Evolutionary conservation across 2,329 filamentous ascomycete species (phyloP).

Genomic region (Penicillium polonicum): DNA sequence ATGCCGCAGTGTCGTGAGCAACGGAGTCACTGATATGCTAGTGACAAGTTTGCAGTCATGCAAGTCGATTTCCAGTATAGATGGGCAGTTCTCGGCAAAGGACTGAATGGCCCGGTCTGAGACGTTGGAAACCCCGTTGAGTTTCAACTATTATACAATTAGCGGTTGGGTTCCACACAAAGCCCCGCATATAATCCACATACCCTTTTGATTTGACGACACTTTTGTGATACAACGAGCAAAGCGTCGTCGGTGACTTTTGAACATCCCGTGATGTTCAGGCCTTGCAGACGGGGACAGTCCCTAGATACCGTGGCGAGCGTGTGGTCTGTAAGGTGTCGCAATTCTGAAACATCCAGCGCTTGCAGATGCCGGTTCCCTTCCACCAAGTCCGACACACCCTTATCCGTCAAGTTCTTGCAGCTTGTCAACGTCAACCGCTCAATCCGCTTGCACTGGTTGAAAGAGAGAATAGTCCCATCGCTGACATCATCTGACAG

Average conservation of each 20-base stretch:
- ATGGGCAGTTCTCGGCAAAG: conserved; percentile 83
- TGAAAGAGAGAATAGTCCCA: conserved; percentile 79
- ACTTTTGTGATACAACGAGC: conserved; percentile 74
- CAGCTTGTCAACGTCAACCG: conserved; percentile 91
- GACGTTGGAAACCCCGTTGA: conserved; percentile 86
- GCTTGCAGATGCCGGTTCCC: conserved; percentile 81
- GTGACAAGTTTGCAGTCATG: conserved; percentile 80
- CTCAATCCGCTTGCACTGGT: conserved; percentile 85
- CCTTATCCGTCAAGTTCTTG: conserved; percentile 76
- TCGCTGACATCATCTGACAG: conserved; percentile 78
- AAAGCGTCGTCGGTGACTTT: conserved; percentile 85
- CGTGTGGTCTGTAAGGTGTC: conserved; percentile 76
- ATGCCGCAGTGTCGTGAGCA: conserved; percentile 74
- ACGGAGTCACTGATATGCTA: conserved; percentile 76
- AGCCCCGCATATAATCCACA: conserved; percentile 31
- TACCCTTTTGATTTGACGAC: conserved; percentile 82
- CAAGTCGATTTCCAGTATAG: conserved; percentile 94
- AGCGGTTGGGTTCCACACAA: not conserved
- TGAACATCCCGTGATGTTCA: conserved; percentile 87
- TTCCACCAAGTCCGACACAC: conserved; percentile 74
- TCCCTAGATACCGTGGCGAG: conserved; percentile 75
- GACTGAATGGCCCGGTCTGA: conserved; percentile 78
- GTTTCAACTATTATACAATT: conserved; percentile 66
- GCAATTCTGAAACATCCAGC: conserved; percentile 81
- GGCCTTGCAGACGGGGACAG: conserved; percentile 80